Conservation (phyloP, 257 asterid species). For the Linderniella brevidens region DNA sequence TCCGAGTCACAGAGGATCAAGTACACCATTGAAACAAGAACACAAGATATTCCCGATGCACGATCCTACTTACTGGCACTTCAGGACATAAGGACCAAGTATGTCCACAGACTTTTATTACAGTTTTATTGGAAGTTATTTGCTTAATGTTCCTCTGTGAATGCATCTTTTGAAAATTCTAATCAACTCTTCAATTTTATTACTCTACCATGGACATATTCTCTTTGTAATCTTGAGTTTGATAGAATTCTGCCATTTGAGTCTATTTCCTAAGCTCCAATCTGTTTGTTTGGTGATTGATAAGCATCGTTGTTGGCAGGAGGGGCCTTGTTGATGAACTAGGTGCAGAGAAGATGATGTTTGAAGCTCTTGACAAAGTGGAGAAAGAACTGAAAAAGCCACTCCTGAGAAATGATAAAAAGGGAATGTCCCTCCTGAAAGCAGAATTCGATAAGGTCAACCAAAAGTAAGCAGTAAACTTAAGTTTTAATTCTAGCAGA, state of each 20-base stretch:
- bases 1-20: constrained; percentile 88
- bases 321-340: constrained; percentile 65
- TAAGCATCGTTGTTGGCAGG: constrained; percentile 27
- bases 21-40: constrained; percentile 53
- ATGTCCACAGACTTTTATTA: constrained; percentile 19
- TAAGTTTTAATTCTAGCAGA: too few relatives aligned
- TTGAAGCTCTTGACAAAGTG: constrained; percentile 74
- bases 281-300: not conserved
- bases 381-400: constrained; percentile 81
- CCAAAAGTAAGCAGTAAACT: constrained; percentile 49
- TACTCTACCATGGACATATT: too few relatives aligned
- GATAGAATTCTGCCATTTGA: too few relatives aligned
- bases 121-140: not conserved
- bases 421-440: constrained; percentile 68
- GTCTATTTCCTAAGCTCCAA: not conserved
- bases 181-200: too few relatives aligned
- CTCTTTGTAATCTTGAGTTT: too few relatives aligned
- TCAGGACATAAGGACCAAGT: constrained; percentile 83
- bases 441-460: constrained; percentile 82
- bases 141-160: too few relatives aligned
- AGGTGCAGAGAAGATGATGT: constrained; percentile 81
- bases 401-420: constrained; percentile 75
- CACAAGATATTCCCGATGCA: constrained; percentile 78
- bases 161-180: too few relatives aligned
- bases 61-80: constrained; percentile 62